Evolutionary conservation across 768 basidiomycete species (phyloP), one percentile per base, ranked within the genome.

Genomic region (Leccinum boreale): DNA sequence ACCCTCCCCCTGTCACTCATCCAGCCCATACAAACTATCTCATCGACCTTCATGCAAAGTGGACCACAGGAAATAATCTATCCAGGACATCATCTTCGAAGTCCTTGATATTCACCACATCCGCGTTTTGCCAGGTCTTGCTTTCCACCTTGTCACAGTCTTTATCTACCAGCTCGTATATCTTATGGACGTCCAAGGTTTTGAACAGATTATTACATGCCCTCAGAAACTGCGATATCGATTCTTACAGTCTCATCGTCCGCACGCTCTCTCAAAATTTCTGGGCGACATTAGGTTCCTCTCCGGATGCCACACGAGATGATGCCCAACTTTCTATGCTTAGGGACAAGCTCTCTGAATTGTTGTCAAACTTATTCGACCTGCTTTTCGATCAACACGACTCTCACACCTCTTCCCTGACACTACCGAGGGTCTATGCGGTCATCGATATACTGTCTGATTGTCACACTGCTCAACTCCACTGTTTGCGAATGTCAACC

Each of bases 21-120:
- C 75, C 80, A 3, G 72, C 75, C 3, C 80, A 84, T 66, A 68
- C 72, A 12, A 71, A 70, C 50, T 85, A 80, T 63, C 75, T 86
- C 42, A 58, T 76, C 15, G 76, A 80, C 47, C 72, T 85, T 28
- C 71, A 71, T 46, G 62, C 66, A n/a, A 68, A 65, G 45, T 85
- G 83, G 78, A 68, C 49, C 50, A 53, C 49, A 17, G 55, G 62
- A 50, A 62, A 64, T 21, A 58, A 45, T 19, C 26, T 46, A 2
- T 44, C 57, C 24, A 44, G 31, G 3, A 11, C 56, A 44, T 35
- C 59, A 44, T 35, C 59, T 50, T 42, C 50, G 11, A 47, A 23
- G 6, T 19, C 50, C 7, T 54, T 26, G 6, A 39, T 60, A 12
- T 74, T 73, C 39, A 72, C 70, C 1, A 69, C 70, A 28, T 65